Base-by-base conservation (phyloP, 768 basidiomycete species). In the Trametes maxima region DNA sequence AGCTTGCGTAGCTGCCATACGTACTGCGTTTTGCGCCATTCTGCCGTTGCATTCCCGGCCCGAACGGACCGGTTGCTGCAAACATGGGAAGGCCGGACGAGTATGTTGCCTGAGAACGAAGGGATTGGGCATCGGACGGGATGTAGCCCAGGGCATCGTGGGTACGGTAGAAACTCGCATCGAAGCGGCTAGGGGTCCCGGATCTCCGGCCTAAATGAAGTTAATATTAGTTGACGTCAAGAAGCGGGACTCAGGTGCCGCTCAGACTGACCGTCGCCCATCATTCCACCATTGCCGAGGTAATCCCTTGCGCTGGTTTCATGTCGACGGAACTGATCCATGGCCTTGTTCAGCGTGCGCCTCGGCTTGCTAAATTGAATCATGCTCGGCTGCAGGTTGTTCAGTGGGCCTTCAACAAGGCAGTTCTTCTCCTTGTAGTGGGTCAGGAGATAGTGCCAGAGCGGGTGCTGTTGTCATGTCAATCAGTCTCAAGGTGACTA, bases 341-440 rank as follows among this genome's bases (percentile, higher is more conserved):
- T 90, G 16, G 92, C 89, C 74, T 95, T 95, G 66, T 82, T 84
- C 40, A 95, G 83, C 5, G 94, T 85, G 55, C 94, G 89, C 59
- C 94, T 86, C 35, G 97, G 97, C 77, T 97, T 95, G 82, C 93
- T 95, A 80, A 99, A 98, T 73, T 98, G 97, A 62, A 99, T 99
- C 95, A 99, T 96, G 76, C 94, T 96, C 6, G 94, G 82, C 73
- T 98, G 97, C 37, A 99, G 79, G 76, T 99, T 98, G 75, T 86
- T 98, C 47, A 99, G 80, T 2, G 97, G 94, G 1, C 97, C 97
- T 72, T 99, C 97, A 28, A 99, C 97, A 54, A 99, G 87, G 68
- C 86, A 89, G 54, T 79, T 85, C 74, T 90, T 93, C 78, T 98
- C 97, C 78, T 98, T 98, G 85, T 96, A 99, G 72, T 99, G 97